Evolutionary conservation across 768 basidiomycete species (phyloP), one percentile per base, ranked within the genome.

Genomic region (Pleurotus ostreatus): DNA sequence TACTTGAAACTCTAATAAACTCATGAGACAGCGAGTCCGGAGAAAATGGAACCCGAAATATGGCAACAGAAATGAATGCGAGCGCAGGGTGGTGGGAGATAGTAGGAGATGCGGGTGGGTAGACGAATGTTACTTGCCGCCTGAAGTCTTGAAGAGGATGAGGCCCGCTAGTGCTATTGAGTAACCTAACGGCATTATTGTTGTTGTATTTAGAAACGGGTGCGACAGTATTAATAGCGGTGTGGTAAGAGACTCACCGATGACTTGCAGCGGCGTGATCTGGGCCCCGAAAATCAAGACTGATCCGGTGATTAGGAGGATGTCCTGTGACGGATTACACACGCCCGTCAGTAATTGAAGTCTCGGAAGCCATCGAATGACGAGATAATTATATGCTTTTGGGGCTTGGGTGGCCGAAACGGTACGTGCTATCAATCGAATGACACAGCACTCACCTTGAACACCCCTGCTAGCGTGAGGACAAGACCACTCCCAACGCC

Each of bases 381-480:
- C 65, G 63, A 49, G 52, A 58, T 49, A 67, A 66, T 46, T 63
- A 64, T n/a, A 45, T 43, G 38, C 39, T 41, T 34, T 34, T 41
- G 11, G 16, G 43, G 43, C 39, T 34, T 34, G 30, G 30, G 30
- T 34, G 30, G 30, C 30, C 30, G 30, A 34, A 34, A 34, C 11
- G 30, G 11, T 34, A 34, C 9, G 9, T 9, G 8, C 4, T 34
- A 34, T 34, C 9, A 34, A 4, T 9, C 9, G 46, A 46, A 18
- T n/a, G 16, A 34, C 38, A 47, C 37, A 44, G 58, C 52, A 67
- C 76, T 41, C 63, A 88, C 87, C 81, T 95, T 95, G 73, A 94
- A 87, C 22, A 98, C 94, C 13, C 95, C 95, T 2, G 95, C 94
- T 3, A 98, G 80, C 2, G 95, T 98, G 61, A 98, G 76, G 16